A percentile compares a stretch with the other conserved stretches of the same genome.
Evolutionary conservation across 2,329 filamentous ascomycete genomes (phyloP).

Genomic region (Fusarium longipes): DNA sequence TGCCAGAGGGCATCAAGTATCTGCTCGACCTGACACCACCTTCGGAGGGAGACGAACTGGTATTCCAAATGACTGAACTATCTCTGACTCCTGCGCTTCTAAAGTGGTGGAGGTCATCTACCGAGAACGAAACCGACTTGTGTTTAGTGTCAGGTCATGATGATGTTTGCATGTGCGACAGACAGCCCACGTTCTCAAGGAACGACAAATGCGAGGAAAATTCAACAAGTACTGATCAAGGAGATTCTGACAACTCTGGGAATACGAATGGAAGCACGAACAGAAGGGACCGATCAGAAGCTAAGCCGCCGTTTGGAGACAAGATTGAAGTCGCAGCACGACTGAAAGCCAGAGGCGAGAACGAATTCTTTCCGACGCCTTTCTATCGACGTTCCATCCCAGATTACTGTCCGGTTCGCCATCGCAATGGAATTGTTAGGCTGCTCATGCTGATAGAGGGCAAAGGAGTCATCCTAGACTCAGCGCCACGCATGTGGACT

Average conservation of each 20-base stretch:
- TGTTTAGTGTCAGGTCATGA: constrained; percentile 55
- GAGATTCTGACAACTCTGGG: neutral
- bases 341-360: constrained; percentile 40
- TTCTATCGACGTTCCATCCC: constrained; percentile 52
- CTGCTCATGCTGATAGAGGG: constrained; percentile 69
- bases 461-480: constrained; percentile 67
- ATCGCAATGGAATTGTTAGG: constrained; percentile 71
- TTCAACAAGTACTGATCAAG: no score
- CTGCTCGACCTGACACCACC: constrained; percentile 73
- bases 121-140: constrained; percentile 47
- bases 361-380: constrained; percentile 43
- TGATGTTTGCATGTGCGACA: constrained; percentile 53
- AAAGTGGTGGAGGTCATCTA: constrained; percentile 62
- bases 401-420: constrained; percentile 73
- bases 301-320: neutral
- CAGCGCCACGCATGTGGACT: constrained; percentile 74
- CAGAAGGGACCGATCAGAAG: neutral
- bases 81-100: constrained; percentile 67
- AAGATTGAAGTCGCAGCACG: constrained; percentile 22
- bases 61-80: constrained; percentile 67
- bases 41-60: constrained; percentile 70
- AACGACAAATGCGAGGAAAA: neutral
- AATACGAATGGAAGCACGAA: neutral
- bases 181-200: neutral
- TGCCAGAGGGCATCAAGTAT: constrained; percentile 63